Conservation (phyloP, 2,329 filamentous ascomycete species). For the Penicillium paneum region DNA sequence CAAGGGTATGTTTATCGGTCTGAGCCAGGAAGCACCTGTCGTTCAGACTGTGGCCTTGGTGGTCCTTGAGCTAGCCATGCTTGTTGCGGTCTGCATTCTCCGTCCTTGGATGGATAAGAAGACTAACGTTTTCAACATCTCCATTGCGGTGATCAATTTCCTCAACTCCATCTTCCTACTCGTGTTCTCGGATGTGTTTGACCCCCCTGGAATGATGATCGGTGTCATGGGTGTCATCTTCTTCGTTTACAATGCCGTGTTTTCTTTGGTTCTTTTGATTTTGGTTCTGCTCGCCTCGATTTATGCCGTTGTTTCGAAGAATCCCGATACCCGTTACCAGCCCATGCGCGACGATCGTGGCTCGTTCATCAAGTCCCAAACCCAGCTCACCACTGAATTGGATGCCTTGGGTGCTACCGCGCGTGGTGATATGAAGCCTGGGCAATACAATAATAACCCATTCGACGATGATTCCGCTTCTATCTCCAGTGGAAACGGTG, state of each 20-base stretch:
- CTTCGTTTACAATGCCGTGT: conserved; percentile 81
- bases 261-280: conserved; percentile 76
- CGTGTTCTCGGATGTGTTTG: conserved; percentile 83
- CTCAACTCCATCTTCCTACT: conserved; percentile 85
- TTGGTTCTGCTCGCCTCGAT: conserved; percentile 74
- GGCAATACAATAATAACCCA: conserved; percentile 52
- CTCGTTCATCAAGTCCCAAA: conserved; percentile 96
- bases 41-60: conserved; percentile 80
- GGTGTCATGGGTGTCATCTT: conserved; percentile 87
- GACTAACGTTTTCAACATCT: conserved; percentile 94
- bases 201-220: conserved; percentile 75
- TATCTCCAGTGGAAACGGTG: conserved; percentile 53
- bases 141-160: conserved; percentile 86
- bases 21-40: conserved; percentile 67
- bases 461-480: conserved; percentile 71
- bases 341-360: conserved; percentile 95
- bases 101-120: conserved; percentile 99
- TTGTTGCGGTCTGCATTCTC: conserved; percentile 75
- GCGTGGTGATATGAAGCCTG: conserved; percentile 69
- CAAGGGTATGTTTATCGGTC: conserved; percentile 85
- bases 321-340: conserved; percentile 91
- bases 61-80: conserved; percentile 73
- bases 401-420: conserved; percentile 87
- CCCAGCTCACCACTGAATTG: conserved; percentile 79
- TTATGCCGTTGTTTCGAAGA: conserved; percentile 84